Percentiles rank a stretch among this genome's conserved stretches.
These are phyloP conservation scores for Danielia reshetovae DNA, from an alignment of 805 yeast species.

Conservation along the genomic window DNA sequence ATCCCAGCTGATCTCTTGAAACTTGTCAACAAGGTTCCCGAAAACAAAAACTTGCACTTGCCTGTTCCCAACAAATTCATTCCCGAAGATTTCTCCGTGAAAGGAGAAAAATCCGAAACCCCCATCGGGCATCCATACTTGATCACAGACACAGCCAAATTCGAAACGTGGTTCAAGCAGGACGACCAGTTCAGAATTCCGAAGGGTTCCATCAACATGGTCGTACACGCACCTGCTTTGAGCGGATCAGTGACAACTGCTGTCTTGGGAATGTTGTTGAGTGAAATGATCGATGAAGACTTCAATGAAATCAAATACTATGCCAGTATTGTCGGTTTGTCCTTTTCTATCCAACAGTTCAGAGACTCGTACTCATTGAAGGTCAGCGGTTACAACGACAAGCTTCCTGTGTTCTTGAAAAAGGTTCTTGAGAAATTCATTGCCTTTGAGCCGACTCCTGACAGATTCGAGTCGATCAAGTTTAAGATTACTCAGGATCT, in stretches of 20 bases:
- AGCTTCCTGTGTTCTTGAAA: constrained; percentile 58
- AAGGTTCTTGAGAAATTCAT: constrained; percentile 55
- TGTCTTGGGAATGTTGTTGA: constrained; percentile 56
- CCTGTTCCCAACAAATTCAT: constrained; percentile 79
- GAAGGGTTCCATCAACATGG: constrained; percentile 66
- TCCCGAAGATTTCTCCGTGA: constrained; percentile 71
- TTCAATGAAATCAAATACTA: constrained; percentile 75
- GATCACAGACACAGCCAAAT: constrained; percentile 46
- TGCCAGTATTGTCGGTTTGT: constrained; percentile 78
- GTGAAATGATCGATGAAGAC: constrained; percentile 71
- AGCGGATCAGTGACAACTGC: constrained; percentile 55
- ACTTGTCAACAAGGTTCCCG: constrained; percentile 26
- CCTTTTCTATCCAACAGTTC: constrained; percentile 52
- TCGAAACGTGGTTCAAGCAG: constrained; percentile 80
- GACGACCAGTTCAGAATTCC: constrained; percentile 90
- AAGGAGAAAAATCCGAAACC: constrained; percentile 28
- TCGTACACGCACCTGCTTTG: constrained; percentile 62
- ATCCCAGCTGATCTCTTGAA: constrained; percentile 38
- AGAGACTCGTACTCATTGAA: constrained; percentile 65
- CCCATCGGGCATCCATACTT: constrained; percentile 58
- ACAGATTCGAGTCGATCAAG: constrained; percentile 64
- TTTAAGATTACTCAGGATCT: constrained; percentile 59
- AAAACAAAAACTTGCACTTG: constrained; percentile 40
- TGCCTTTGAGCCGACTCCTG: constrained; percentile 45
- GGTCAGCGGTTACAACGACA: constrained; percentile 80